Percentiles rank a stretch among this genome's conserved stretches.
Conservation (phyloP, 192 early-diverging fungal genomes). For the Podila clonocystis region DNA sequence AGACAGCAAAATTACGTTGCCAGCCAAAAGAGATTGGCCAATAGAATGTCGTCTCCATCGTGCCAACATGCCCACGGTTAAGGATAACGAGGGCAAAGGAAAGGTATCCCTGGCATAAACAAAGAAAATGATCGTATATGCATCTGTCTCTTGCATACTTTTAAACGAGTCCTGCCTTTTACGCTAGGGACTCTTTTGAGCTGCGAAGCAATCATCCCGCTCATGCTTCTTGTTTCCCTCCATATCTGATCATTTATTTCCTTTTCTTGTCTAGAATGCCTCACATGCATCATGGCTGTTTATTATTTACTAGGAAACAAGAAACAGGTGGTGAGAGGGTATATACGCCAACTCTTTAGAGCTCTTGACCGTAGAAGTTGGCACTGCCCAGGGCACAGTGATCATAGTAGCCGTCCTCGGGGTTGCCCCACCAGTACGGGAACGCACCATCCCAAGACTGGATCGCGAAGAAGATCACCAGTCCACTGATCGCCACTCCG, state of each 20-base stretch:
- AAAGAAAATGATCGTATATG: too few relatives aligned
- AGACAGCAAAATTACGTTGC: background rate
- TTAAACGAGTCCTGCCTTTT: too few relatives aligned
- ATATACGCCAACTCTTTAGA: background rate
- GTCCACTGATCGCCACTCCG: conserved; percentile 54
- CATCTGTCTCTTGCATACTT: too few relatives aligned
- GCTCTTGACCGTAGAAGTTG: background rate
- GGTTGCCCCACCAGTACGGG: conserved; percentile 16
- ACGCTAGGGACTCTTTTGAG: too few relatives aligned
- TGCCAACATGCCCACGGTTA: background rate
- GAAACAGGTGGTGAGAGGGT: background rate
- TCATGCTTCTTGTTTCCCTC: too few relatives aligned
- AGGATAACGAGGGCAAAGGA: too few relatives aligned
- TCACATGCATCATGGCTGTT: too few relatives aligned
- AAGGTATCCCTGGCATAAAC: too few relatives aligned
- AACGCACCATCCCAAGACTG: conserved; percentile 12
- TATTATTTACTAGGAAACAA: too few relatives aligned
- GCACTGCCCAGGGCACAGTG: conserved; percentile 6
- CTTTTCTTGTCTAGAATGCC: too few relatives aligned
- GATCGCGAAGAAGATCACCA: conserved; percentile 56
- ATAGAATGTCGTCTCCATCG: background rate
- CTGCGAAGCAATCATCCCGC: too few relatives aligned
- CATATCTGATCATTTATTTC: too few relatives aligned
- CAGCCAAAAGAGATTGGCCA: background rate
- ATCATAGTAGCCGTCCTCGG: conserved; percentile 1